These are phyloP conservation scores for Heteromeles arbutifolia DNA, from an alignment of 306 rosid species.

Conservation along the genomic window DNA sequence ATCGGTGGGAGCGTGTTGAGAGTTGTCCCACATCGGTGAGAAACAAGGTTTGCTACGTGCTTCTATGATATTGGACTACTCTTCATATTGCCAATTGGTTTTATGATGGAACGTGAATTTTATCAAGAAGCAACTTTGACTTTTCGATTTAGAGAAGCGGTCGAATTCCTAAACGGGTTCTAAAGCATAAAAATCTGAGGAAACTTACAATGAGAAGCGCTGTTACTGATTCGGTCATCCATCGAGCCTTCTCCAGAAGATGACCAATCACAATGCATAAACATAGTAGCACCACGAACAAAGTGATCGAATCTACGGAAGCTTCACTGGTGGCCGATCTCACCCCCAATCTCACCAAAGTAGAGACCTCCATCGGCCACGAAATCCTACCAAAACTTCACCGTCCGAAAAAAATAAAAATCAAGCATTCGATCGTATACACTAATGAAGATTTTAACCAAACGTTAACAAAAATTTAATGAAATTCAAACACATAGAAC, in stretches of 20 bases:
- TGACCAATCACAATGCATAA: constrained; percentile 51
- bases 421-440: not conserved
- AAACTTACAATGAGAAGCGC: constrained; percentile 57
- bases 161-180: not conserved
- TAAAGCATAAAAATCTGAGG: not conserved
- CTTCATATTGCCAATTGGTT: too few species aligned
- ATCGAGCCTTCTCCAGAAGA: constrained; percentile 47
- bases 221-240: constrained; percentile 51
- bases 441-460: not conserved
- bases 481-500: not conserved
- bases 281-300: constrained; percentile 52
- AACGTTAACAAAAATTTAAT: not conserved
- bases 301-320: constrained; percentile 34
- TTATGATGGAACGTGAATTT: too few species aligned
- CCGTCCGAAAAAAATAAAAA: not conserved
- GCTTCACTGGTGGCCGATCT: constrained; percentile 8
- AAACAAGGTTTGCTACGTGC: too few species aligned
- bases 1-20: too few species aligned
- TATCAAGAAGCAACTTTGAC: not conserved
- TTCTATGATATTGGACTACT: too few species aligned
- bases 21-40: too few species aligned
- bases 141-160: not conserved
- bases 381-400: not conserved
- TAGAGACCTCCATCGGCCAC: constrained; percentile 22
- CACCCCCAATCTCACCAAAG: constrained; percentile 11